A percentile compares a stretch with the other conserved stretches of the same genome.
phyloP scores from a whole-genome alignment of 148 eudicot genomes.

The Persicaria maculosa region DNA sequence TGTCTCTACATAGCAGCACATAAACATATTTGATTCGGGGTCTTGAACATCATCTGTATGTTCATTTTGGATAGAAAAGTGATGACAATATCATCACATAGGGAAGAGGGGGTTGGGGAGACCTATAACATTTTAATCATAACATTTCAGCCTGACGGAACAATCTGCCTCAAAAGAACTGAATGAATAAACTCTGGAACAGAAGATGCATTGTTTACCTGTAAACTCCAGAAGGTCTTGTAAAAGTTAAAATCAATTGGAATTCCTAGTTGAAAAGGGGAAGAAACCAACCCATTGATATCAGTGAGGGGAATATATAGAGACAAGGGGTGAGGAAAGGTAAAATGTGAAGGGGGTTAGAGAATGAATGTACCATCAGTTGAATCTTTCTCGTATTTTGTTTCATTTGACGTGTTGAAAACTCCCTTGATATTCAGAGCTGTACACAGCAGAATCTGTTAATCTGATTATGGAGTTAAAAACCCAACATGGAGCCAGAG shows the following conservation, averaged over 20 bases:
- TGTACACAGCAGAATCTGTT: slow-evolving; percentile 27
- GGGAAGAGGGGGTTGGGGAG: neutral
- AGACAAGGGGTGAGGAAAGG: neutral
- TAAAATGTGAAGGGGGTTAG: neutral
- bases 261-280: slow-evolving; percentile 45
- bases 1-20: neutral
- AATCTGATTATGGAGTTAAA: neutral
- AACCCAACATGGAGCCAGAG: neutral
- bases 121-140: neutral
- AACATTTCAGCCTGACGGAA: neutral
- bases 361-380: slow-evolving; percentile 50
- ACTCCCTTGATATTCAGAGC: slow-evolving; percentile 99
- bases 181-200: neutral
- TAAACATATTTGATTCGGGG: neutral
- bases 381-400: slow-evolving; percentile 85
- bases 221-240: slow-evolving; percentile 99
- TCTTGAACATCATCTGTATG: neutral
- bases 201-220: slow-evolving; percentile 35
- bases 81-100: neutral
- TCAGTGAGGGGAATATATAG: slow-evolving; percentile 8
- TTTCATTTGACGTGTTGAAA: slow-evolving; percentile 94
- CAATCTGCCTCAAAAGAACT: neutral
- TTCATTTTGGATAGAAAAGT: neutral
- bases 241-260: slow-evolving; percentile 98
- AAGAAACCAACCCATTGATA: slow-evolving; percentile 6